These are phyloP conservation scores for Cercospora janseana DNA, from an alignment of 2,329 filamentous ascomycete species.

Conservation along the genomic window DNA sequence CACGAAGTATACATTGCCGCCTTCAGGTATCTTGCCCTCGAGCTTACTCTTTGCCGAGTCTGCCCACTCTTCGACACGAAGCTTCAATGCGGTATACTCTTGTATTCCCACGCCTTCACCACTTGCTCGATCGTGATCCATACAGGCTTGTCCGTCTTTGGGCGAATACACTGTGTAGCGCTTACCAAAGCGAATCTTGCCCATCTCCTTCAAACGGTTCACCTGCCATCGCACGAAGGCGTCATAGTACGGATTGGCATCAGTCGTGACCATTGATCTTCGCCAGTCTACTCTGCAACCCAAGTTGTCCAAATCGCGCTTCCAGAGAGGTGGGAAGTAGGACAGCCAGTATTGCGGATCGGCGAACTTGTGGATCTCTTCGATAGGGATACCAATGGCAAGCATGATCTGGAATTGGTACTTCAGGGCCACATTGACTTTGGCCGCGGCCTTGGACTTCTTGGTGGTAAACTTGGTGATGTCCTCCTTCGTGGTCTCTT, in stretches of 20 bases:
- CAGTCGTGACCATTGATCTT: constrained; percentile 87
- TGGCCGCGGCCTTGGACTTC: constrained; percentile 82
- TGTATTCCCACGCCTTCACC: constrained; percentile 82
- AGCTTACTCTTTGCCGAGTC: constrained; percentile 69
- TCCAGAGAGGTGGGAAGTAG: constrained; percentile 81
- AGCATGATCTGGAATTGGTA: constrained; percentile 97
- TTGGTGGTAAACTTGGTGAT: constrained; percentile 87
- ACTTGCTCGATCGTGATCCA: constrained; percentile 80
- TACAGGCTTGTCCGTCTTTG: constrained; percentile 83
- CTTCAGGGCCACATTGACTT: constrained; percentile 86
- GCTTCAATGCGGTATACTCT: constrained; percentile 89
- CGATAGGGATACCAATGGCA: constrained; percentile 77
- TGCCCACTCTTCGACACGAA: constrained; percentile 88
- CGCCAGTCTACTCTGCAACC: constrained; percentile 91
- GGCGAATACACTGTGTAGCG: constrained; percentile 90
- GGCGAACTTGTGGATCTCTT: constrained; percentile 91
- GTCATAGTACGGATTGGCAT: constrained; percentile 96
- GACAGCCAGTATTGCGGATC: constrained; percentile 90
- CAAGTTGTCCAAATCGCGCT: constrained; percentile 76
- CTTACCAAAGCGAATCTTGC: constrained; percentile 92
- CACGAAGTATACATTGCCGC: constrained; percentile 80
- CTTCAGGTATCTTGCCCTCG: constrained; percentile 73
- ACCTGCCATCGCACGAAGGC: constrained; percentile 97
- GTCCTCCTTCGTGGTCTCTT: constrained; percentile 70
- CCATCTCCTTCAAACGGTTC: constrained; percentile 81